A percentile compares a stretch with the other conserved stretches of the same genome.
phyloP scores from a whole-genome alignment of 139 green algal genomes.

The Chlorella sorokiniana region DNA sequence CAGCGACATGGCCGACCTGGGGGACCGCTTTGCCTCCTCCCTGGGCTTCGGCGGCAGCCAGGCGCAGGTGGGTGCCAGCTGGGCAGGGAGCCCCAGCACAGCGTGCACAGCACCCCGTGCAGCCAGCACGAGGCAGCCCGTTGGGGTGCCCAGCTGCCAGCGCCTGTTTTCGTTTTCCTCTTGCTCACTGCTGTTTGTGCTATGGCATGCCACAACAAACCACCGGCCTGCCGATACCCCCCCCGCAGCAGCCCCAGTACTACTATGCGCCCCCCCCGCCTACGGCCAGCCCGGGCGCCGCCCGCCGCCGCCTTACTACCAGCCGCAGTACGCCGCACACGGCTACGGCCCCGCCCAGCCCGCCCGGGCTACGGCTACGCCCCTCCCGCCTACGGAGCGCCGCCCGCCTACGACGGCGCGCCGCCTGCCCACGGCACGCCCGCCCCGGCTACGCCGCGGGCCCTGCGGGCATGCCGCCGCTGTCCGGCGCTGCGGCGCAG shows the following conservation, averaged over 20 bases:
- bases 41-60: background rate
- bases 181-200: too few relatives aligned
- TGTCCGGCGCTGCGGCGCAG: background rate
- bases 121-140: too few relatives aligned
- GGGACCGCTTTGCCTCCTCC: background rate
- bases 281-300: background rate
- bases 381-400: background rate
- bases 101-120: too few relatives aligned
- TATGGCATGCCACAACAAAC: too few relatives aligned
- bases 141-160: too few relatives aligned
- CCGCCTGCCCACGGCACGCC: background rate
- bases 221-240: background rate
- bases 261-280: background rate
- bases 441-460: background rate
- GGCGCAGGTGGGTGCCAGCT: background rate
- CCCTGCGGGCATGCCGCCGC: background rate
- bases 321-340: background rate
- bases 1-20: background rate
- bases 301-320: background rate
- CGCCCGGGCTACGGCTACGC: background rate
- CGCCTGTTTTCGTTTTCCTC: too few relatives aligned
- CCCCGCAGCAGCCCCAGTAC: background rate
- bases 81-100: background rate
- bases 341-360: background rate
- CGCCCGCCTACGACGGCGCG: background rate